Evolutionary conservation across 306 rosid species (phyloP), one percentile per base, ranked within the genome.

Genomic region (Geum urbanum): DNA sequence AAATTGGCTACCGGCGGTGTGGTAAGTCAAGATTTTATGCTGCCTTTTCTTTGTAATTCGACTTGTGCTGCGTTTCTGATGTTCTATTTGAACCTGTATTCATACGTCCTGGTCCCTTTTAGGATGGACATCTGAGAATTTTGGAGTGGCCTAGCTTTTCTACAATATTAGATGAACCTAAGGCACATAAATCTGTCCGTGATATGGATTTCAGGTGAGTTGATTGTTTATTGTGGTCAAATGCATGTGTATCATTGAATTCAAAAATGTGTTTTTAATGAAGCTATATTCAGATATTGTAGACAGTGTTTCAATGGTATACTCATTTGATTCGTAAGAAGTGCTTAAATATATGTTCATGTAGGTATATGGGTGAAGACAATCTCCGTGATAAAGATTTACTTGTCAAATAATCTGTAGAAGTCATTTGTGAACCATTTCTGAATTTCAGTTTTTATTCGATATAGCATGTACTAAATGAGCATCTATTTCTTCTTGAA

Each of bases 201-300:
- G 97, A 94, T 75, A 86, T 94, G 84, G 98, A 94, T 82, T 94
- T 90, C 62, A 94, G 98, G 98, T 90, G 71, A 50, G 84, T 16
- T 40, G 24, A 10, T 41, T 70, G 4, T 19, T 39, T 12, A 15
- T 44, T 37, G 2, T 37, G 32, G 16, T 32, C 7, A 6, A 35
- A 59, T 50, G 55, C 59, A 16, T 24, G 18, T 22, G 41, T 59
- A 59, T 18, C 64, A 8, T 44, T 15, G 3, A 51, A 40, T 40
- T 8, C 52, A 19, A 20, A 20, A 54, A 20, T 39, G 18, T 19
- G 2, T 1, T 49, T 32, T 12, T 39, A 19, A 13, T 6, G 43
- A 19, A 67, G n/a, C n/a, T 39, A 20, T n/a, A 8, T 4, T 41
- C 22, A 40, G 41, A 13, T 40, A n/a, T 12, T 53, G 16, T 48